Percentiles rank a stretch among this genome's conserved stretches.
These are phyloP conservation scores for Candida sithepensis DNA, from an alignment of 805 yeast species.

Conservation along the genomic window DNA sequence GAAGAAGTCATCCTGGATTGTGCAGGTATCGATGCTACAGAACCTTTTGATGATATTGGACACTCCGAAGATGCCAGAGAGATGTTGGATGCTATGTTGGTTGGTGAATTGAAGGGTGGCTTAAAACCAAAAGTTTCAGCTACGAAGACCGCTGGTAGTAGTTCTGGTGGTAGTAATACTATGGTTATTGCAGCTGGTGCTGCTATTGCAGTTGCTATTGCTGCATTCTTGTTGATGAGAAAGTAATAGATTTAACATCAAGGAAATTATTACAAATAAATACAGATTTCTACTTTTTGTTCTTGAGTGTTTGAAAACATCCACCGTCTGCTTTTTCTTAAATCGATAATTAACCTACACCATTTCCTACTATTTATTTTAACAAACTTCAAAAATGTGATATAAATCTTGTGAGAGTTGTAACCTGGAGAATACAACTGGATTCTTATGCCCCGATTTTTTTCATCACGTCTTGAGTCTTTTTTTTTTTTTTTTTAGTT, in stretches of 20 bases:
- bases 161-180: conserved; percentile 22
- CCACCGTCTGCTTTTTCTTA: no score
- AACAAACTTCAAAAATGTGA: no score
- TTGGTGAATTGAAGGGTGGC: conserved; percentile 76
- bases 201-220: conserved; percentile 37
- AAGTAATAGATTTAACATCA: conserved; percentile 5
- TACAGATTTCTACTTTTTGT: no score
- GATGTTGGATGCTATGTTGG: conserved; percentile 57
- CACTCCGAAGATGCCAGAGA: conserved; percentile 96
- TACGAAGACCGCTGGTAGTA: conserved; percentile 11
- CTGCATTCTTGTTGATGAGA: conserved; percentile 36
- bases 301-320: no score
- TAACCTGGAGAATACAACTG: no score
- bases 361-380: no score
- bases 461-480: no score
- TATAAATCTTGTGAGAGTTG: no score
- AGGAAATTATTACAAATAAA: not conserved
- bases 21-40: conserved; percentile 76
- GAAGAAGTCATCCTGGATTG: conserved; percentile 72
- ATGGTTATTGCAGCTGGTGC: conserved; percentile 31
- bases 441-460: no score
- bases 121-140: conserved; percentile 36
- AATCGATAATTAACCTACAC: no score
- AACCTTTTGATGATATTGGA: conserved; percentile 82
- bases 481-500: no score